A percentile compares a stretch with the other conserved stretches of the same genome.
Conservation (phyloP, 768 basidiomycete species). For the Mycena vulgaris region DNA sequence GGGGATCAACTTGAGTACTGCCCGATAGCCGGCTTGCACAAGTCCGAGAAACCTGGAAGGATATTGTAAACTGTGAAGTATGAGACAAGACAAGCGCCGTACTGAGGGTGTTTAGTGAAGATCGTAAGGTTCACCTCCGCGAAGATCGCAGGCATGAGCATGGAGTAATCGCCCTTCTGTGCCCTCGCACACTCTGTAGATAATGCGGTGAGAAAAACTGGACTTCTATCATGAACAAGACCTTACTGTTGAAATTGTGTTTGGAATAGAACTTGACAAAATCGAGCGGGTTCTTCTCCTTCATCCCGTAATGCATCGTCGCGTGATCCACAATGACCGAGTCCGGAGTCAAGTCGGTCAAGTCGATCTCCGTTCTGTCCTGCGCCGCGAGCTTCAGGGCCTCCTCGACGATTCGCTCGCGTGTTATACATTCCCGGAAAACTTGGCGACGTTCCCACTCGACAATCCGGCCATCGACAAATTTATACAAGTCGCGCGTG, state of each 20-base stretch:
- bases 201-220: slow-evolving; percentile 54
- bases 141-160: slow-evolving; percentile 73
- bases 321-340: slow-evolving; percentile 76
- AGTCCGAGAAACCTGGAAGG: slow-evolving; percentile 65
- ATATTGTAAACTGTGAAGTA: background rate
- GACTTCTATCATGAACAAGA: background rate
- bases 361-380: slow-evolving; percentile 43
- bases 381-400: slow-evolving; percentile 41
- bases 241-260: slow-evolving; percentile 66
- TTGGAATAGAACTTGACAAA: slow-evolving; percentile 84
- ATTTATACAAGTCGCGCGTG: slow-evolving; percentile 75
- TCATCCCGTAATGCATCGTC: slow-evolving; percentile 83
- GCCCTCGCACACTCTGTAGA: slow-evolving; percentile 60
- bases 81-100: slow-evolving; percentile 30
- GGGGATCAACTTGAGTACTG: slow-evolving; percentile 49
- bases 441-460: slow-evolving; percentile 55
- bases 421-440: slow-evolving; percentile 58
- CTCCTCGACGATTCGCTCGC: slow-evolving; percentile 59
- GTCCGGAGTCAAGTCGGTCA: slow-evolving; percentile 27
- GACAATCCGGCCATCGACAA: slow-evolving; percentile 56
- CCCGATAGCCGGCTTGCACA: slow-evolving; percentile 79
- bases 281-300: slow-evolving; percentile 77
- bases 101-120: slow-evolving; percentile 74
- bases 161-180: slow-evolving; percentile 71
- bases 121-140: slow-evolving; percentile 80